Conservation (phyloP, 2,329 filamentous ascomycete genomes). For the Colletotrichum lupini region DNA sequence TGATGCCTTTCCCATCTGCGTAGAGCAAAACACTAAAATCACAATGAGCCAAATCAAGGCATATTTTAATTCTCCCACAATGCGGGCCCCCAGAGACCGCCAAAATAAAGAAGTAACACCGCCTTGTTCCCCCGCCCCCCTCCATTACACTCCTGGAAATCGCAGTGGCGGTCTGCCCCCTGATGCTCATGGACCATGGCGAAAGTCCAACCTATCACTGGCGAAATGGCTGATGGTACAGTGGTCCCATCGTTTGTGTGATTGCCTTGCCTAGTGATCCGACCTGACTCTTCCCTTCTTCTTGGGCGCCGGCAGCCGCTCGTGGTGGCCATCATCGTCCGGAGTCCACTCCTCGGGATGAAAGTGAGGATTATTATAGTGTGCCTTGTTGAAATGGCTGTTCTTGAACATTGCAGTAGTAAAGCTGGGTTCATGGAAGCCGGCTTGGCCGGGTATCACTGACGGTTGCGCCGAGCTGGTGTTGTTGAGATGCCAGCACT, state of each 20-base stretch:
- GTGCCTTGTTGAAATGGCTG: constrained; percentile 73
- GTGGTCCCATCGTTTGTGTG: constrained; percentile 11
- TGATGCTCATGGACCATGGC: not conserved
- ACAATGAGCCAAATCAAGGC: not conserved
- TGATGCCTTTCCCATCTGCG: constrained; percentile 17
- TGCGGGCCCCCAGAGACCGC: not conserved
- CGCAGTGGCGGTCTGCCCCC: not conserved
- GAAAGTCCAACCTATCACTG: not conserved
- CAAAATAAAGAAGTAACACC: not conserved
- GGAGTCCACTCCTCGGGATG: constrained; percentile 58
- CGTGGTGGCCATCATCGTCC: constrained; percentile 46
- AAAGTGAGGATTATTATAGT: constrained; percentile 72
- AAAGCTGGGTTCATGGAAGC: constrained; percentile 57
- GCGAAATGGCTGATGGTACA: constrained; percentile 5
- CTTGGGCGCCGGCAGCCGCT: constrained; percentile 18
- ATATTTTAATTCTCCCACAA: constrained; percentile 12
- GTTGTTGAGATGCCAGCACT: constrained; percentile 62
- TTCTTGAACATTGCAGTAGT: constrained; percentile 73
- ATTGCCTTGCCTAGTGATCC: constrained; percentile 16
- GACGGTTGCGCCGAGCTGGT: constrained; percentile 38
- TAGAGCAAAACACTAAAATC: not conserved
- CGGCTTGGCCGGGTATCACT: constrained; percentile 38
- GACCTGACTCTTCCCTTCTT: constrained; percentile 28
- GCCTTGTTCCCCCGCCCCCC: not conserved
- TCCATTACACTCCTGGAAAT: not conserved